Evolutionary conservation across 306 rosid genomes (phyloP), one percentile per base, ranked within the genome.

Genomic region (Cucurbita pepo): DNA sequence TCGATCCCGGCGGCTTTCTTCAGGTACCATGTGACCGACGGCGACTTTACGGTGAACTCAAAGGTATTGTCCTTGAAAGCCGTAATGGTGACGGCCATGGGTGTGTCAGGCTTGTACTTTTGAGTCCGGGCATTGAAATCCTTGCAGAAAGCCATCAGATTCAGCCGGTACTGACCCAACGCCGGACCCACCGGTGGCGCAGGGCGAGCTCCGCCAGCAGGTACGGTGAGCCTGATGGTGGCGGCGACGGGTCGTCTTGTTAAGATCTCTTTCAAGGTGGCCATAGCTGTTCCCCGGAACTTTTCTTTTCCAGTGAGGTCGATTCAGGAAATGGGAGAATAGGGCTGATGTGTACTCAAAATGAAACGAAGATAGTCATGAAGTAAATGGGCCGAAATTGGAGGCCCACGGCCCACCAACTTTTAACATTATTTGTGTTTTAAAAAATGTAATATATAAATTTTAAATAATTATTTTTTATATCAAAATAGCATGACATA

Each of bases 61-160:
- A 89, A 90, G 12, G 98, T 89, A 82, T 87, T 90, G 85, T 94
- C 98, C 79, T 87, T 94, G 87, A 67, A 94, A 48, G 96, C 92
- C 8, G 89, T 94, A 59, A 90, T 89, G 21, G 85, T 83, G 15
- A 94, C 97, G 1, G 98, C 86, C 91, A 90, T 90, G 37, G 96
- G 98, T 0, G 92, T 85, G 38, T 87, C 92, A 0, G 92, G 66
- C 40, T 94, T 90, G 89, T 80, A 89, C 83, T 86, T 87, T 38
- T 94, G 98, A 0, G 95, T 94, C 1, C 92, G 79, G 7, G 97
- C 97, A 56, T 90, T 88, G 88, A 90, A 94, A 80, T 90, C 96
- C 75, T 94, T 94, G 83, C 96, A 87, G 86, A 94, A 90, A 4
- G 98, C 95, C 97, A 87, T 89, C 13, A 90, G 86, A 80, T 94